These are phyloP conservation scores for Plasmodium reichenowi DNA, from an alignment of 169 alveolate genomes.

Conservation along the genomic window DNA sequence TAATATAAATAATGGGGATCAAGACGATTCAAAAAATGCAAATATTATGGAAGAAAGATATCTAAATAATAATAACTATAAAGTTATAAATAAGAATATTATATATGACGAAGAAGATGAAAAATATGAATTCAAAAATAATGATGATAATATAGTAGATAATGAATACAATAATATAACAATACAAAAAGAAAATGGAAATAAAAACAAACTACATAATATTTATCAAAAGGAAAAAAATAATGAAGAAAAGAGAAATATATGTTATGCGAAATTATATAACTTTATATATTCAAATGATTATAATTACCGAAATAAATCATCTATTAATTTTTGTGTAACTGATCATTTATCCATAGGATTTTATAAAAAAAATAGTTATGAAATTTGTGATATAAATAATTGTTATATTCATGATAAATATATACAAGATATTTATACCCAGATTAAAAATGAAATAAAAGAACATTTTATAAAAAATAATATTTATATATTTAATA, in stretches of 20 bases:
- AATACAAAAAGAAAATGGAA: not conserved
- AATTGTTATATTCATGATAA: constrained; percentile 73
- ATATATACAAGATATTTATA: constrained; percentile 55
- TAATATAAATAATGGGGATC: constrained; percentile 7
- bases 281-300: constrained; percentile 53
- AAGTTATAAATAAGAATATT: not conserved
- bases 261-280: constrained; percentile 29
- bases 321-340: constrained; percentile 59
- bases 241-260: constrained; percentile 1
- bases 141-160: not conserved
- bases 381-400: constrained; percentile 68
- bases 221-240: not conserved
- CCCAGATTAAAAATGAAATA: constrained; percentile 68
- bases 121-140: not conserved
- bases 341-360: constrained; percentile 65
- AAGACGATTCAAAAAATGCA: not conserved
- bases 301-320: constrained; percentile 72
- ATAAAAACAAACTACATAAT: not conserved
- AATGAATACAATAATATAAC: not conserved
- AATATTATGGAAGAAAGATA: not conserved
- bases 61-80: not conserved
- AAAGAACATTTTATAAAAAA: constrained; percentile 62
- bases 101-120: not conserved
- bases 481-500: constrained; percentile 69
- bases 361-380: constrained; percentile 53